Percentiles rank a stretch among this genome's conserved stretches.
Conservation (phyloP, 805 yeast genomes). For the Candida ulmi region DNA sequence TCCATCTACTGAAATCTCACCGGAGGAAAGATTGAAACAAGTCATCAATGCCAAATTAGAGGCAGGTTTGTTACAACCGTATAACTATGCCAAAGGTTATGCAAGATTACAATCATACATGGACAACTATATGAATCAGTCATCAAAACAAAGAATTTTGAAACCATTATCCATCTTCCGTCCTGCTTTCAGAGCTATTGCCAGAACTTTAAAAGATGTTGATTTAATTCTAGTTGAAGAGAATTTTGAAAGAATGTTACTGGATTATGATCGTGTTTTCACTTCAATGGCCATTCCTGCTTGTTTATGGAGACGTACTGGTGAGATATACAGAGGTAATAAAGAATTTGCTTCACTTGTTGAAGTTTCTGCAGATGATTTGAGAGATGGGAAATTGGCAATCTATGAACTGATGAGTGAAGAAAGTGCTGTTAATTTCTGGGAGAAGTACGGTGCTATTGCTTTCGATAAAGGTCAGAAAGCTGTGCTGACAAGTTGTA, state of each 20-base stretch:
- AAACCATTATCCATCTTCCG: conserved; percentile 81
- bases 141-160: conserved; percentile 77
- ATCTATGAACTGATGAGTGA: conserved; percentile 93
- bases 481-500: conserved; percentile 90
- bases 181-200: conserved; percentile 92
- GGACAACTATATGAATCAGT: conserved; percentile 86
- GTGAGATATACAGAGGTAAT: conserved; percentile 92
- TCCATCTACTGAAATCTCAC: conserved; percentile 89
- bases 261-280: conserved; percentile 91
- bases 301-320: conserved; percentile 94
- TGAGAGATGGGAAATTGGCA: conserved; percentile 87
- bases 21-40: conserved; percentile 88
- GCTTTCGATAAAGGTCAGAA: conserved; percentile 95
- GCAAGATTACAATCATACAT: conserved; percentile 84
- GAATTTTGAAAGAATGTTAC: conserved; percentile 85
- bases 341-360: conserved; percentile 93
- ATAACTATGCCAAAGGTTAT: conserved; percentile 90
- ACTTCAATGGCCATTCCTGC: conserved; percentile 98
- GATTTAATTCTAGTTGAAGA: conserved; percentile 92
- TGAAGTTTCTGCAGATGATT: conserved; percentile 82
- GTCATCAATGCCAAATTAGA: conserved; percentile 91
- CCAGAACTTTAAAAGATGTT: conserved; percentile 82
- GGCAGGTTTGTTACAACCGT: conserved; percentile 89
- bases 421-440: conserved; percentile 91
- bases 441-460: conserved; percentile 96